A percentile compares a stretch with the other conserved stretches of the same genome.
These are phyloP conservation scores for Bifiguratus adelaidae DNA, from an alignment of 192 early-diverging fungal genomes.

Conservation along the genomic window DNA sequence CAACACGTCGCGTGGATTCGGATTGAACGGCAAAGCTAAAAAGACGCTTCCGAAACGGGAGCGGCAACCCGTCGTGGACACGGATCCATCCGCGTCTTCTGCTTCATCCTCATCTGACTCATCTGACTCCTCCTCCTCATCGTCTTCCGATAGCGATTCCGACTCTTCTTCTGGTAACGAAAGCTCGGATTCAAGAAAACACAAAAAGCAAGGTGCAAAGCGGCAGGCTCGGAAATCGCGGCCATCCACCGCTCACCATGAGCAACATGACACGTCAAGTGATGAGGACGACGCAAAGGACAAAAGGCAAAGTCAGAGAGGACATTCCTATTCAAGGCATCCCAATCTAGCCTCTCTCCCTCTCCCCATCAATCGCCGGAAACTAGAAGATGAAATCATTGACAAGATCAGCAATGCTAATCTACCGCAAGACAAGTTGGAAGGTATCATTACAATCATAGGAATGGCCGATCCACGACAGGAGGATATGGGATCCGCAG, in stretches of 20 bases:
- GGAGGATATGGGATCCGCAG: neutral
- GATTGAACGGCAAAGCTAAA: neutral
- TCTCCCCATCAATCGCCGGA: neutral
- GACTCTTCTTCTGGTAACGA: neutral
- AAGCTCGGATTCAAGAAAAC: neutral
- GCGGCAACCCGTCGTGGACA: neutral
- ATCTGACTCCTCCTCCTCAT: neutral
- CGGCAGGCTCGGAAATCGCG: neutral
- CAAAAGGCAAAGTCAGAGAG: no score
- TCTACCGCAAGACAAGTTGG: neutral
- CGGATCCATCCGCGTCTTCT: no score
- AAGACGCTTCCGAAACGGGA: neutral
- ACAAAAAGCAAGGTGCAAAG: neutral
- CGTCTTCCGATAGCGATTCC: neutral
- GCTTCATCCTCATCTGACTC: neutral
- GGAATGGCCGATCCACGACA: no score
- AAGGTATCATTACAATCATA: neutral
- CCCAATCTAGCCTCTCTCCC: neutral
- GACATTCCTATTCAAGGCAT: neutral
- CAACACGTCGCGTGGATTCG: neutral
- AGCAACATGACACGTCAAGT: neutral
- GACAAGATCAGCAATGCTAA: neutral
- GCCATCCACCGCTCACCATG: neutral
- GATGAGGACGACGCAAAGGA: neutral
- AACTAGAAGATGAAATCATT: neutral